phyloP scores from a whole-genome alignment of 257 asterid genomes.

The Capsicum pubescens region DNA sequence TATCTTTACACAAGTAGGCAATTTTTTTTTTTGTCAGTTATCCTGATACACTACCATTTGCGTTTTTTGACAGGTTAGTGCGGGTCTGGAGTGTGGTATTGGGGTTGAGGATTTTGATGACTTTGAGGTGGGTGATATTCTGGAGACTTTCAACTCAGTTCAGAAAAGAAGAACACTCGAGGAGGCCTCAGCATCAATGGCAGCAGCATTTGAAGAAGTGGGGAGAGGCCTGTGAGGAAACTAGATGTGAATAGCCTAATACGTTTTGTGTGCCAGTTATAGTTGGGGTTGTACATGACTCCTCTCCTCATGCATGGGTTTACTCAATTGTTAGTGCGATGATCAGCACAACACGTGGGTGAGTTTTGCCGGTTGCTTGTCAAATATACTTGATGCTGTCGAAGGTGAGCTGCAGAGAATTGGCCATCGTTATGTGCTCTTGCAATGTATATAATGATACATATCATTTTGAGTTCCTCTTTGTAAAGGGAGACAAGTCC shows the following conservation, averaged over 20 bases:
- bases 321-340: slow-evolving; percentile 27
- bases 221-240: slow-evolving; percentile 50
- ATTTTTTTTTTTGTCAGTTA: not conserved
- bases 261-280: slow-evolving; percentile 27
- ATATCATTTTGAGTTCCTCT: slow-evolving; percentile 59
- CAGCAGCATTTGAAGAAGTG: slow-evolving; percentile 75
- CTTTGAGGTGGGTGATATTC: slow-evolving; percentile 85
- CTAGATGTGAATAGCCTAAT: slow-evolving; percentile 24
- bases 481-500: slow-evolving; percentile 57
- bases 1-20: slow-evolving; percentile 8
- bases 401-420: slow-evolving; percentile 32
- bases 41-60: not conserved
- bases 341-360: slow-evolving; percentile 25
- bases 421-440: slow-evolving; percentile 42
- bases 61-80: slow-evolving; percentile 65
- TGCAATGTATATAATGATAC: slow-evolving; percentile 73
- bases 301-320: slow-evolving; percentile 17
- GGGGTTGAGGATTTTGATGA: slow-evolving; percentile 71
- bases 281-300: not conserved
- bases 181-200: slow-evolving; percentile 96
- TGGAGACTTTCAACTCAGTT: slow-evolving; percentile 79
- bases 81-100: slow-evolving; percentile 95
- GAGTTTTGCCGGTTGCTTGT: slow-evolving; percentile 31
- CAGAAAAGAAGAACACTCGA: slow-evolving; percentile 93
- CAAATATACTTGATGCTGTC: slow-evolving; percentile 32